These are phyloP conservation scores for Globisporangium paroecandrum DNA, from an alignment of 352 stramenopile genomes.

Conservation along the genomic window DNA sequence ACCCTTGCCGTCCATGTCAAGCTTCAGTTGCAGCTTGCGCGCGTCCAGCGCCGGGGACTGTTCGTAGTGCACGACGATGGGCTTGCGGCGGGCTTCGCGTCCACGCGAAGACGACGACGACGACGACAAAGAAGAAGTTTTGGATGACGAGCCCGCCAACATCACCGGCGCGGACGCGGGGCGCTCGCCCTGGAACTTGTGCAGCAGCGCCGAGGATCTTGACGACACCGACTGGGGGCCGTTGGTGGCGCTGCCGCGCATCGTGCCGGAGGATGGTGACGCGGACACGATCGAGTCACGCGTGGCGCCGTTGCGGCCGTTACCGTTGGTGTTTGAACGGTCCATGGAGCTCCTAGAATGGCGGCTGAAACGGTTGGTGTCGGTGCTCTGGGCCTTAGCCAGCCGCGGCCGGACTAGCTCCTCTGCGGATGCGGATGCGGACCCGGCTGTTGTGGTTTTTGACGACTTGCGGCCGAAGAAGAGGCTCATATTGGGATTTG, in stretches of 20 bases:
- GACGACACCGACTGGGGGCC: background rate
- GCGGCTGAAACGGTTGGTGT: slow-evolving; percentile 2
- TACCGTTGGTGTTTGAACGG: background rate
- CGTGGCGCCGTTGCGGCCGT: background rate
- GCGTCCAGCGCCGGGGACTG: background rate
- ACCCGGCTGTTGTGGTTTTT: background rate
- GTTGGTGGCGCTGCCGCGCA: slow-evolving; percentile 2
- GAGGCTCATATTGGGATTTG: slow-evolving; percentile 6
- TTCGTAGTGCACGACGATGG: slow-evolving; percentile 37
- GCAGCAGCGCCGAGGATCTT: background rate
- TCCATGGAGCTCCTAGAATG: slow-evolving; percentile 5
- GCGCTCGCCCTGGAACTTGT: slow-evolving; percentile 5
- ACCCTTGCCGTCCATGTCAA: slow-evolving; percentile 6
- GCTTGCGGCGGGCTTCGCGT: slow-evolving; percentile 25
- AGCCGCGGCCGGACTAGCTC: slow-evolving; percentile 4
- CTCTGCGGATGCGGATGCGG: background rate
- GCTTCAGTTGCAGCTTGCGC: background rate
- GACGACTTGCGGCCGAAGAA: slow-evolving; percentile 17
- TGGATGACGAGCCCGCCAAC: background rate
- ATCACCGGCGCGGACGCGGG: background rate
- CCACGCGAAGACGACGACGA: slow-evolving; percentile 19
- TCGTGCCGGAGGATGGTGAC: background rate
- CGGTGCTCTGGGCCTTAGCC: slow-evolving; percentile 9
- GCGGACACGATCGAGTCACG: background rate
- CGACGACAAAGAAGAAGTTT: slow-evolving; percentile 13